Evolutionary conservation across 2,329 filamentous ascomycete genomes (phyloP), one percentile per base, ranked within the genome.

Genomic region (Grosmannia serpens): DNA sequence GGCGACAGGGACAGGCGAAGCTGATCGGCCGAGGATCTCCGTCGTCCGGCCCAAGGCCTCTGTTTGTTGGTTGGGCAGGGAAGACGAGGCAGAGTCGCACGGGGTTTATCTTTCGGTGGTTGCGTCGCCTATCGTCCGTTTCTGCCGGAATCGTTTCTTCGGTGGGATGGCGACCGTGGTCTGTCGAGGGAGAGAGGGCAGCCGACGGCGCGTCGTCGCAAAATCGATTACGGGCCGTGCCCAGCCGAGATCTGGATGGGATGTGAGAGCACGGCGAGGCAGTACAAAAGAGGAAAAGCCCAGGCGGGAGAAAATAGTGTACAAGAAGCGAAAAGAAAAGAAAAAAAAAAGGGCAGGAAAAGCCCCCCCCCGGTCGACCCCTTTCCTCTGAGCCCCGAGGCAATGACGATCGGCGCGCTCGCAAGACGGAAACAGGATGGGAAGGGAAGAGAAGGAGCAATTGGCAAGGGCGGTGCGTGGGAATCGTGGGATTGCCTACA

Each of bases 321-420:
- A 56, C 55, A 56, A 56, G 46, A 57, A 52, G 55, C 33, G 46
- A 56, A 56, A 49, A 20, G 13, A n/a, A 49, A 46, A 26, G 17
- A 20, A 49, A 33, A 35, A 20, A 27, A 26, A 35, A 54, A 52
- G 31, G 6, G 29, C 11, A 33, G n/a, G 50, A 52, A 52, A 52
- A 41, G 31, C 5, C 31, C 4, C 26, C n/a, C n/a, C 27, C n/a
- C 22, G 13, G 26, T 27, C 26, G 24, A n/a, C 47, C 26, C 3
- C 29, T 20, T 29, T 8, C 26, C 20, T 44, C 41, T n/a, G 41
- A n/a, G n/a, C 41, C 17, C 41, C 41, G 6, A 44, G 41, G 20
- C 41, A 44, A 44, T 20, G 20, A 44, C 20, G 41, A 22, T 44
- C 41, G 41, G 41, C 41, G 41, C 47, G 9, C 13, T 4, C 24